Evolutionary conservation across 345 rosid species (phyloP), one percentile per base, ranked within the genome.

Genomic region (Heritiera fomes): DNA sequence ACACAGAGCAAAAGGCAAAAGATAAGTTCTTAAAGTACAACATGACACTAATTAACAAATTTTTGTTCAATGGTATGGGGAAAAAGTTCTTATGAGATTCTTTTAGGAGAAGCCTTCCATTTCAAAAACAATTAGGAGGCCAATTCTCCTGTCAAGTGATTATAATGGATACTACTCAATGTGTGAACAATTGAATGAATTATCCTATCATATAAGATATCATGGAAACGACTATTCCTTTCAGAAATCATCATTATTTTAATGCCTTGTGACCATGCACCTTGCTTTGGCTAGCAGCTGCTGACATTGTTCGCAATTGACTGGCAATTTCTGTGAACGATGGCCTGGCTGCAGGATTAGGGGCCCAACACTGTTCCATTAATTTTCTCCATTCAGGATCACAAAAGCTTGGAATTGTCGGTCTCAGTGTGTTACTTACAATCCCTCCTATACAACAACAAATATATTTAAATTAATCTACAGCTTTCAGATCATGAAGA

Each of bases 281-380:
- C 84, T 87, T 89, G 75, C 84, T 73, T 79, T 83, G 90, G 80
- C 80, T 81, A 4, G 93, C 92, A 1, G 91, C 91, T 6, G 88
- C 70, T 17, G 93, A 88, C 95, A 92, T 85, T 40, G 85, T 84
- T 45, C 97, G 89, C 80, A 92, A 79, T 18, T 86, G 87, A 70
- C 89, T 78, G 12, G 95, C 91, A 66, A 92, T 85, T 81, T 91
- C 95, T 3, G 97, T 88, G 84, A 92, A 92, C 49, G 90, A 83
- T 56, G 95, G 97, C 84, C 97, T 84, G 43, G 78, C 87, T 64
- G 79, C 80, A 63, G 97, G 95, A 79, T 90, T 88, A 28, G 97
- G 97, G 4, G 97, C 89, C 95, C 97, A 92, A 66, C 95, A 92
- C 79, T 88, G 86, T 77, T 92, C 95, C 95, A 92, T 92, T 75